These are phyloP conservation scores for Babesia microti DNA, from an alignment of 169 alveolate genomes.

Conservation along the genomic window DNA sequence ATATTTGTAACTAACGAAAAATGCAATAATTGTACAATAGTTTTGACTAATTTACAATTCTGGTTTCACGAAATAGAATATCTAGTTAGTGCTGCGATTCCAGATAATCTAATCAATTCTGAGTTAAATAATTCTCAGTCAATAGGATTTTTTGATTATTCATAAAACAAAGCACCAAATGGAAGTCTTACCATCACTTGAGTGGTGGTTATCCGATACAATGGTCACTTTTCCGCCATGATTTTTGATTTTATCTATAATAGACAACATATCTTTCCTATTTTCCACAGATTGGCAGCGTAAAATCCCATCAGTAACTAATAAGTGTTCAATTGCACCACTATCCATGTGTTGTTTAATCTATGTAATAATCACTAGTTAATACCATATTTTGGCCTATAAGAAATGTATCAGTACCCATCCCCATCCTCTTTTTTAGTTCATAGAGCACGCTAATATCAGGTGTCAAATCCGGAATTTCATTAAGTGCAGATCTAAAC, in stretches of 20 bases:
- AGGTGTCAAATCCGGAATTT: too few species aligned
- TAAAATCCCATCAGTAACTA: constrained; percentile 42
- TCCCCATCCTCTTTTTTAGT: constrained; percentile 23
- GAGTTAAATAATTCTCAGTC: too few species aligned
- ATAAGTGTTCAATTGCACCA: constrained; percentile 50
- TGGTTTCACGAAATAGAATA: too few species aligned
- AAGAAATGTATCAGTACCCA: constrained; percentile 21
- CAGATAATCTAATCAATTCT: too few species aligned
- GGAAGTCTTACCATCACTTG: constrained; percentile 51
- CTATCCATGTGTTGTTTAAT: constrained; percentile 9
- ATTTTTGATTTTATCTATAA: constrained; percentile 31
- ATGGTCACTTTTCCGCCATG: constrained; percentile 42
- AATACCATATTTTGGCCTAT: too few species aligned
- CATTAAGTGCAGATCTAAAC: too few species aligned
- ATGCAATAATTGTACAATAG: too few species aligned
- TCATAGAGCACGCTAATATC: constrained; percentile 4
- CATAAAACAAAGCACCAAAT: constrained; percentile 1
- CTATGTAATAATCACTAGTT: too few species aligned
- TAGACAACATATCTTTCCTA: constrained; percentile 27
- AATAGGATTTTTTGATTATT: neutral
- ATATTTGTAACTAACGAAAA: too few species aligned
- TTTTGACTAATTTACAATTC: too few species aligned
- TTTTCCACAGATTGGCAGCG: constrained; percentile 27
- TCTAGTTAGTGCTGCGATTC: too few species aligned
- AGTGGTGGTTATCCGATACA: constrained; percentile 51